Evolutionary conservation across 768 basidiomycete species (phyloP), one percentile per base, ranked within the genome.

Genomic region (Pleurotus djamor): DNA sequence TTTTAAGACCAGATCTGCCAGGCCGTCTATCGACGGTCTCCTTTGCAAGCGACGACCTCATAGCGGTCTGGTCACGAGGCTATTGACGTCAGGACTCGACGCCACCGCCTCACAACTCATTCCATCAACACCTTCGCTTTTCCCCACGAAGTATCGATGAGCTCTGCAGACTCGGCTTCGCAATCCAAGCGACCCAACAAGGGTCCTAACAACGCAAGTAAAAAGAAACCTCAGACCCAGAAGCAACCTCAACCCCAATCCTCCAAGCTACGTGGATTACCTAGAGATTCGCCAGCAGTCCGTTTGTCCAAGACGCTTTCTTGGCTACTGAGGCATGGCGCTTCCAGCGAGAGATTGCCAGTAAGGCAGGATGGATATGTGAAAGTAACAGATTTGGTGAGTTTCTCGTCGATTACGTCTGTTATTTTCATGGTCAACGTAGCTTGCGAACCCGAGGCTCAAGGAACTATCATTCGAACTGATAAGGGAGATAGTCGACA

Each of bases 321-420:
- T 0, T 98, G 90, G 83, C 76, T 98, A 28, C 83, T 98, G n/a
- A 83, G 96, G 3, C 96, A 98, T 70, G 93, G 90, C 0, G 94
- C 95, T 16, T 78, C 84, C 63, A 84, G 83, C 38, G 88, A 96
- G 61, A 84, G 87, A 0, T 68, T 98, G 4, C 66, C 75, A 4
- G 89, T 98, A 76, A 84, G 96, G 6, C 67, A 79, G 34, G 96
- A 98, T 67, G 96, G 96, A 13, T 98, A 88, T 67, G 86, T 94
- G 3, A 82, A 82, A 63, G 91, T 98, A 5, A 74, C 77, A 2
- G 93, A 96, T 63, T 76, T 98, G 65, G 96, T 97, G 68, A 65
- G 91, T 80, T 5, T 16, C 8, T 10, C 16, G 14, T 36, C 21
- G 21, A 28, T 21, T 37, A 1, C n/a, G 5, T 49, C 17, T 9